Evolutionary conservation across 345 rosid genomes (phyloP), one percentile per base, ranked within the genome.

Genomic region (Erodium maritimum): DNA sequence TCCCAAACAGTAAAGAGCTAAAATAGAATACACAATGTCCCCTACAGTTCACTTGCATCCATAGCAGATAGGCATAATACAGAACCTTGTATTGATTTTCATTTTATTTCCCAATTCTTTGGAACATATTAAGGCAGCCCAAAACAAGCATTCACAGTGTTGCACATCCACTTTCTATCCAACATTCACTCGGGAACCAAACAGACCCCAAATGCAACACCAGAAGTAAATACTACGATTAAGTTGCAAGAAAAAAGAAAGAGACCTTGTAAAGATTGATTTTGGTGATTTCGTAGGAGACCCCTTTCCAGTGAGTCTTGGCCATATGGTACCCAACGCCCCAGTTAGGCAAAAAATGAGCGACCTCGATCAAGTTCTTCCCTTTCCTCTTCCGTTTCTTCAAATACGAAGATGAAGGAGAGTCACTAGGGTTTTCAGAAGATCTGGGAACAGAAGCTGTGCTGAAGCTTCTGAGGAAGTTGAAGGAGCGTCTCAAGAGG

Each of bases 281-380:
- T 65, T 85, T 94, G 59, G 96, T 90, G 88, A 94, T 82, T 71
- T 90, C 77, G 55, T 94, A 94, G 22, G 93, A 85, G 56, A 94
- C 80, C 45, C 75, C 80, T n/a, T 54, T 60, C 99, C 99, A 90
- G 69, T 94, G 99, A 59, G 88, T 79, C 78, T 94, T 90, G 33
- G 99, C 95, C 93, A 87, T 71, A 71, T 87, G 90, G 69, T 82
- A 94, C 5, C 96, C 97, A 52, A 87, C 62, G 18, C 99, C 99
- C 97, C 97, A 87, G 46, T 85, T 81, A 48, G 99, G 96, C 61
- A 94, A 72, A 62, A 87, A 90, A 80, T 85, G 96, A 59, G 87
- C 93, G 7, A 90, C 96, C 65, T 94, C 97, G 73, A 90, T 79
- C n/a, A 94, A 64, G 68, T 94, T 94, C 82, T 90, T 93, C 88